Base-by-base conservation (phyloP, 371 early-diverging fungal species). In the Basidiobolus heterosporus region DNA sequence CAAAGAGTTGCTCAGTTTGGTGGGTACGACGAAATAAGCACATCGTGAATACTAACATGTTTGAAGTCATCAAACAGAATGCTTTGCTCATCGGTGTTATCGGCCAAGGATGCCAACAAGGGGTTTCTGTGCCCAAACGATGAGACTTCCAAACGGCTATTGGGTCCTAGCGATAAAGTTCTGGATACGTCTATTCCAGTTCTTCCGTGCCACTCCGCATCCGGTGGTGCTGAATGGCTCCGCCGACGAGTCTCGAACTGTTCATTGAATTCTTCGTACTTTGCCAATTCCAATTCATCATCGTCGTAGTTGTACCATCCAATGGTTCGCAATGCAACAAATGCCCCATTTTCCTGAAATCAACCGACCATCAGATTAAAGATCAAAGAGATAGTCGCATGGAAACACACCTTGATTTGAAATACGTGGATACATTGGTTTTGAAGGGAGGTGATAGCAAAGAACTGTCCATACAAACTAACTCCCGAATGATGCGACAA, bases 231-330 rank as follows among this genome's bases (percentile, higher is more conserved):
- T 51, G 43, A 21, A 19, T 35, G 17, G 23, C 38, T 23, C 21
- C 23, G 48, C 40, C 45, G 50, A 23, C 54, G 50, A 17, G 53
- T 55, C 30, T 57, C 52, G 51, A 52, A 62, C 36, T 61, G 54
- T 20, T 58, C 60, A 38, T 71, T 69, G 24, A 61, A 64, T 9
- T 66, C 61, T 3, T 58, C 54, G 21, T 62, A 57, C 17, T 57
- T 50, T 2, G 62, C 58, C 21, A 75, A 48, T 0, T 61, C 52
- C 9, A 70, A 53, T 43, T 65, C 70, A 41, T 79, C 80, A 45
- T 75, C 75, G 9, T 73, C 70, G 45, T 68, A 52, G 40, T 63
- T 70, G 45, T 61, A 63, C 68, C 70, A 74, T 15, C 80, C 80
- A 46, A 79, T 62, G 40, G 64, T 59, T 23, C 65, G 65, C 14